Base-by-base conservation (phyloP, 805 yeast species). In the Candida golubevii region DNA sequence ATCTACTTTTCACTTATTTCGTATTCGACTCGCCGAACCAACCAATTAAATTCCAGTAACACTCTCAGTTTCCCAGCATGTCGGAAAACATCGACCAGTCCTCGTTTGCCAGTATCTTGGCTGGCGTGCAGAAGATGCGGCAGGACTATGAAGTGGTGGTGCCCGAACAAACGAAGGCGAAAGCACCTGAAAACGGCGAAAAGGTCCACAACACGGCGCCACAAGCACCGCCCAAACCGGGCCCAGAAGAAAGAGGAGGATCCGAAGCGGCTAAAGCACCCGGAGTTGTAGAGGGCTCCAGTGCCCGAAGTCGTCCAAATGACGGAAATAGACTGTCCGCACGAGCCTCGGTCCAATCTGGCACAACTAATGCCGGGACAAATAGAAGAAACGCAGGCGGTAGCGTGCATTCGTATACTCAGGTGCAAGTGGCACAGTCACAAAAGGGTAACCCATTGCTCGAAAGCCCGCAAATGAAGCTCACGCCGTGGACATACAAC, bases 401-500 rank as follows among this genome's bases (percentile, higher is more conserved):
- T 8, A 46, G 39, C 57, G 49, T 45, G 18, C 47, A 47, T 23
- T 47, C 51, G 6, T 45, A 52, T 35, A 44, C 54, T 14, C 62
- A 76, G 3, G 71, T 82, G 0, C 72, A 76, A 35, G 86, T 85
- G 5, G 77, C 82, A 35, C 77, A 78, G 33, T 72, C 83, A 0
- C 93, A 86, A 58, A 79, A 75, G 39, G 90, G 87, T 1, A 86
- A 86, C 56, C 91, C 91, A 6, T 59, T 85, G 34, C 62, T 86
- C 7, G 74, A 74, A 37, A 67, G 72, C 29, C 63, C 74, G 4
- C 48, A 59, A 43, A 61, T 85, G 59, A 77, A 76, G 37, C 72
- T 71, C 38, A 75, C 72, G 0, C 76, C 70, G 44, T 79, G 68
- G 77, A 77, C 80, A 53, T 80, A 59, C 67, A 82, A 75, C 72